phyloP scores from a whole-genome alignment of 305 asterid species.

The Fraxinus baroniana region DNA sequence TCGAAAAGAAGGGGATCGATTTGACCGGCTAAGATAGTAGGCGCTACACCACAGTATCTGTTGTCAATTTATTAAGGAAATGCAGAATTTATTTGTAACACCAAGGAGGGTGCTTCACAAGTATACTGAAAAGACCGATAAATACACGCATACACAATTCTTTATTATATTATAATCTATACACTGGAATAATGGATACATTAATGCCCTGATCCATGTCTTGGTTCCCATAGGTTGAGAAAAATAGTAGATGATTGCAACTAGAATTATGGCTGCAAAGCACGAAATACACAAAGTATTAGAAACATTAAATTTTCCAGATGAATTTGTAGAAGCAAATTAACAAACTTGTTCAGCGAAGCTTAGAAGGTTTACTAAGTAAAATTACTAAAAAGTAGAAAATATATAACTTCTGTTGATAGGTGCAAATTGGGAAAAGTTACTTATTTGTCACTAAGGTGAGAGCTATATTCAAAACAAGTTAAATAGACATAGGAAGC shows the following conservation, averaged over 20 bases:
- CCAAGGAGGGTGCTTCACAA: not conserved
- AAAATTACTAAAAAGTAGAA: not conserved
- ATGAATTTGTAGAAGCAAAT: not conserved
- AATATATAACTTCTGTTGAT: not conserved
- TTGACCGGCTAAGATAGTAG: constrained; percentile 75
- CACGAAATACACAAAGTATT: constrained; percentile 4
- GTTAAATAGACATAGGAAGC: not conserved
- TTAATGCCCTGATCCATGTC: constrained; percentile 71
- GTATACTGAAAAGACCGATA: not conserved
- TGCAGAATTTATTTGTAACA: constrained; percentile 10
- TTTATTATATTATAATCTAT: not conserved
- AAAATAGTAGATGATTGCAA: constrained; percentile 76
- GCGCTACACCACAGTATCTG: constrained; percentile 80
- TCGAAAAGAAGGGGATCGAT: constrained; percentile 84
- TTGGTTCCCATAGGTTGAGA: constrained; percentile 78
- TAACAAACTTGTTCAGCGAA: not conserved
- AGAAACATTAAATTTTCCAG: not conserved
- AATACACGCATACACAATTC: not conserved
- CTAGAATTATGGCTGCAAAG: constrained; percentile 76
- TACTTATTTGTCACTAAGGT: not conserved
- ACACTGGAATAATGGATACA: constrained; percentile 61
- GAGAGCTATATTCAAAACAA: not conserved
- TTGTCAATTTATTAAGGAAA: constrained; percentile 39
- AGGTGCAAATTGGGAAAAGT: not conserved
- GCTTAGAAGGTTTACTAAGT: not conserved